Conservation (phyloP, 768 basidiomycete genomes). For the Daedaleopsis sinensis region DNA sequence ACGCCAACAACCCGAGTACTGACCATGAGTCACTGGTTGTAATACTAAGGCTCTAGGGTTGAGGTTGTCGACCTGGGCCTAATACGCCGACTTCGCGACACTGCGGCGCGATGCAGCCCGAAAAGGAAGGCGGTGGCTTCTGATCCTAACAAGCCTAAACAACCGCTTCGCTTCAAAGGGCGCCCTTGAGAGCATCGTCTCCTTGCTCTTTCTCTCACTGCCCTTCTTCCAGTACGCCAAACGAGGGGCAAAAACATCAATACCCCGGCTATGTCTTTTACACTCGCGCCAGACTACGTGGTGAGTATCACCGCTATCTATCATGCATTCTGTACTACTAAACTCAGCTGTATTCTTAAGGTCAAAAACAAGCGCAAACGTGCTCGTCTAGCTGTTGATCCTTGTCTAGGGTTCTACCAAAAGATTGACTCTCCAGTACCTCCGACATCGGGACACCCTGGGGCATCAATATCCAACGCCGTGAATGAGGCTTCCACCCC, state of each 20-base stretch:
- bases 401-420: conserved; percentile 1
- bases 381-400: background rate
- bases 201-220: background rate
- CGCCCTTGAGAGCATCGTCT: background rate
- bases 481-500: background rate
- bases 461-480: background rate
- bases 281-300: conserved; percentile 11
- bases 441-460: background rate
- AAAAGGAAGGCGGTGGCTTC: background rate
- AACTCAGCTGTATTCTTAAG: background rate
- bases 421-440: background rate
- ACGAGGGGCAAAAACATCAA: too few species aligned
- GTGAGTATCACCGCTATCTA: background rate
- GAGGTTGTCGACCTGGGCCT: too few species aligned
- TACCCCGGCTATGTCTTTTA: background rate
- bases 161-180: background rate
- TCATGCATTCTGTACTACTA: background rate
- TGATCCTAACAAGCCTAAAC: background rate
- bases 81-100: too few species aligned
- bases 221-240: too few species aligned
- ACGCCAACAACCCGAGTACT: too few species aligned
- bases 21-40: too few species aligned
- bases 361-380: conserved; percentile 8
- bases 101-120: background rate
- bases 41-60: too few species aligned